phyloP scores from a whole-genome alignment of 2,329 filamentous ascomycete species.

The Pseudonectria foliicola region DNA sequence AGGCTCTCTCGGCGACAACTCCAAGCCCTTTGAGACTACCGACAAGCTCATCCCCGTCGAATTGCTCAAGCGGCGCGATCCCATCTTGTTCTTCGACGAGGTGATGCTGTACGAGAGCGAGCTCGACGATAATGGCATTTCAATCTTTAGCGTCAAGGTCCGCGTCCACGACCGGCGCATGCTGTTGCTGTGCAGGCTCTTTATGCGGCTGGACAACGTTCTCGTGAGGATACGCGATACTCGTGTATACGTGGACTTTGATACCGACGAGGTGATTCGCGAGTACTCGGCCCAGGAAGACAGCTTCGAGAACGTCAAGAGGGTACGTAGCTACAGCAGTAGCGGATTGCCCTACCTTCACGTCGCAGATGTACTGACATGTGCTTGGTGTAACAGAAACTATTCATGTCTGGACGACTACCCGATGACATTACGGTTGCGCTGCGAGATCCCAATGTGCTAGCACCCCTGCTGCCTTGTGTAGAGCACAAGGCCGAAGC shows the following conservation, averaged over 20 bases:
- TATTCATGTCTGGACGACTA: conserved; percentile 41
- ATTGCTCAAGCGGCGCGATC: conserved; percentile 79
- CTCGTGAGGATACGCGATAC: conserved; percentile 84
- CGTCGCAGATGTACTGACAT: not conserved
- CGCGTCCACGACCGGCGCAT: conserved; percentile 87
- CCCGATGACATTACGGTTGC: conserved; percentile 70
- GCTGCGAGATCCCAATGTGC: conserved; percentile 71
- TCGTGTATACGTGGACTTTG: conserved; percentile 85
- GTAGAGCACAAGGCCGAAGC: conserved; percentile 61
- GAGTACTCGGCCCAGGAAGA: conserved; percentile 90
- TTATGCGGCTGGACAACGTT: conserved; percentile 89
- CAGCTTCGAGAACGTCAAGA: conserved; percentile 66
- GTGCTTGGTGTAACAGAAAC: conserved; percentile 29
- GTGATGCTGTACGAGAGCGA: conserved; percentile 96
- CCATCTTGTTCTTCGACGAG: conserved; percentile 94
- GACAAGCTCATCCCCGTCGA: conserved; percentile 66
- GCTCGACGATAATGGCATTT: conserved; percentile 94
- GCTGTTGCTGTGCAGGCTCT: conserved; percentile 77
- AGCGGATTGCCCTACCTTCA: not conserved
- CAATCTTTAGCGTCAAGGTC: conserved; percentile 82
- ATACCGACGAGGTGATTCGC: conserved; percentile 66
- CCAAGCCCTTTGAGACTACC: conserved; percentile 23
- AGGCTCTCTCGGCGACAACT: conserved; percentile 52
- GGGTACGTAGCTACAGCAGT: conserved; percentile 39
- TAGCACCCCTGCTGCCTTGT: conserved; percentile 62